A percentile compares a stretch with the other conserved stretches of the same genome.
These are phyloP conservation scores for Ambrosiella xylebori DNA, from an alignment of 2,329 filamentous ascomycete species.

Conservation along the genomic window DNA sequence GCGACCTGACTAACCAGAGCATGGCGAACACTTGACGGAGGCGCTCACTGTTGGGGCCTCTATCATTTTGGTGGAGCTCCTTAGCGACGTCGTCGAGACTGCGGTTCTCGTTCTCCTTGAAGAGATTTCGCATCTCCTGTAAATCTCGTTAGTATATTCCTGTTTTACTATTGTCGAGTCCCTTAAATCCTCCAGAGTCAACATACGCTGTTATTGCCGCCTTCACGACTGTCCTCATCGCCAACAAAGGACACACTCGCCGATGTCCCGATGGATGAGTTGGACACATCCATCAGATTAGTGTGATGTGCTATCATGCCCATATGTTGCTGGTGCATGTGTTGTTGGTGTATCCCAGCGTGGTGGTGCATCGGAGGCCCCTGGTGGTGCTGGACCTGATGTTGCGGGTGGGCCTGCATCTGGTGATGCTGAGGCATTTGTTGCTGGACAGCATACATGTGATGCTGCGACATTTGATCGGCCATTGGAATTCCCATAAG, in stretches of 20 bases:
- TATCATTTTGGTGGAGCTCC: conserved; percentile 62
- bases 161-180: not conserved
- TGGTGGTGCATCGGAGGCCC: conserved; percentile 9
- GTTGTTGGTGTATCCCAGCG: conserved; percentile 5
- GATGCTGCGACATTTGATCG: conserved; percentile 7
- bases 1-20: conserved; percentile 49
- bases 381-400: conserved; percentile 7
- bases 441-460: conserved; percentile 8
- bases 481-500: conserved; percentile 11
- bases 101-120: conserved; percentile 50
- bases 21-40: conserved; percentile 77
- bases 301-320: conserved; percentile 31
- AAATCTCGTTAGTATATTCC: not conserved
- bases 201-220: conserved; percentile 9
- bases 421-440: conserved; percentile 13
- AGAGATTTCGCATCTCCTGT: conserved; percentile 55
- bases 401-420: conserved; percentile 14
- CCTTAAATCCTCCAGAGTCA: not conserved
- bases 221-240: conserved; percentile 9
- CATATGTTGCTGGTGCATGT: conserved; percentile 22
- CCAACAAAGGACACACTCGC: conserved; percentile 5
- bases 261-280: conserved; percentile 5
- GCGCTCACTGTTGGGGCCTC: conserved; percentile 65
- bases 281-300: conserved; percentile 8
- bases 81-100: conserved; percentile 53